Conservation (phyloP, 2,329 filamentous ascomycete species). For the Gremmenia infestans region DNA sequence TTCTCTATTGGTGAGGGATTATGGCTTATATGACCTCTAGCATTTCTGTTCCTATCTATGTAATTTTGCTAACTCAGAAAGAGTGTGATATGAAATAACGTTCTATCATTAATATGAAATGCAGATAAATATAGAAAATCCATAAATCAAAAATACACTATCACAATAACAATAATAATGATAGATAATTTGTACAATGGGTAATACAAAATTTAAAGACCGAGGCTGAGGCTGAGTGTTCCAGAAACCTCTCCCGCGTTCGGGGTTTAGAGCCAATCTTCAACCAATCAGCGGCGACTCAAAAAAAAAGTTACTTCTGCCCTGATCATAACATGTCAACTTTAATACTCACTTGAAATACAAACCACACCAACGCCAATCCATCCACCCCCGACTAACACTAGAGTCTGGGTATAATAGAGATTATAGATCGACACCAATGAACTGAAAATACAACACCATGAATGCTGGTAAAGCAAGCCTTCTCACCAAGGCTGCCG, state of each 20-base stretch:
- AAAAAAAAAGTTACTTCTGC: not conserved
- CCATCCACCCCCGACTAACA: not conserved
- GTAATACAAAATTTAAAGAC: not conserved
- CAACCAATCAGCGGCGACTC: constrained; percentile 5
- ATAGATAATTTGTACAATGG: too few species aligned
- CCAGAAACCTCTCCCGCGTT: constrained; percentile 10
- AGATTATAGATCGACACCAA: constrained; percentile 4
- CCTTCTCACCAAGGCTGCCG: constrained; percentile 29
- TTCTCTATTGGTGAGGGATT: too few species aligned
- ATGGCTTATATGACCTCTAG: too few species aligned
- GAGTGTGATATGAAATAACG: too few species aligned
- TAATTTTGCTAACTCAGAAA: too few species aligned
- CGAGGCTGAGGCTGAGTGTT: not conserved
- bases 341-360: not conserved
- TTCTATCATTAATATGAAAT: too few species aligned
- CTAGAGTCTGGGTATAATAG: not conserved
- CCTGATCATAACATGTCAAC: not conserved
- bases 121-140: too few species aligned
- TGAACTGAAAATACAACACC: constrained; percentile 14
- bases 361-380: not conserved
- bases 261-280: not conserved
- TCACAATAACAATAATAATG: too few species aligned
- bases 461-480: constrained; percentile 31
- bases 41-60: too few species aligned
- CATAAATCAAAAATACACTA: too few species aligned